Evolutionary conservation across 2,329 filamentous ascomycete genomes (phyloP), one percentile per base, ranked within the genome.

Genomic region (Pseudocercospora fijiensis): DNA sequence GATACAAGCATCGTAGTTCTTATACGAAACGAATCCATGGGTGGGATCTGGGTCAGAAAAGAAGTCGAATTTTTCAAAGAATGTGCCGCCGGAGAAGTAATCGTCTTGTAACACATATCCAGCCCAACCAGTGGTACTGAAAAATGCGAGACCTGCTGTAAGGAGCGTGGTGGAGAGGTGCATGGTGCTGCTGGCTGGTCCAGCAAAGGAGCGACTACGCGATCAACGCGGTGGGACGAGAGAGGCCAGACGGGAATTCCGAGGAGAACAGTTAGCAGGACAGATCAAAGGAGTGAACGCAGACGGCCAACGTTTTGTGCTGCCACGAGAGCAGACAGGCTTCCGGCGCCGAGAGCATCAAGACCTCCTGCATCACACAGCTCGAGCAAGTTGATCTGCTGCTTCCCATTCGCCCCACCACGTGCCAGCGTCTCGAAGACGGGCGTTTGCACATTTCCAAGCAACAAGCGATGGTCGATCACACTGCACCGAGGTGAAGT

Each of bases 11-110:
- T 74, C 63, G 57, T 83, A 80, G 68, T 85, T 79, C 60, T 87
- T 83, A 71, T 92, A 95, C 65, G 85, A 78, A 70, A 95, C 91
- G 71, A 87, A 91, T 30, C 91, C 91, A 66, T 87, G 71, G 1
- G 91, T 95, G 0, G 91, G 91, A 72, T 95, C 91, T 3, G 70
- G 20, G 16, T 64, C 78, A 7, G 80, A 82, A 68, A 77, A 84
- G 74, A 86, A 85, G 28, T 74, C 70, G 71, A 85, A 85, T 69
- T 80, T 77, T 68, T 80, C 77, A 71, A 85, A 84, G 71, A 85
- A 86, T 63, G 76, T 76, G 56, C 73, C 71, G 37, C 68, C 66
- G 0, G 73, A 69, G 52, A 76, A 77, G 71, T 84, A 84, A 69
- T 83, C 80, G 65, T 84, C 82, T 64, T 80, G 68, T 52, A 85